These are phyloP conservation scores for Pezicula neosporulosa DNA, from an alignment of 2,329 filamentous ascomycete genomes.

Conservation along the genomic window DNA sequence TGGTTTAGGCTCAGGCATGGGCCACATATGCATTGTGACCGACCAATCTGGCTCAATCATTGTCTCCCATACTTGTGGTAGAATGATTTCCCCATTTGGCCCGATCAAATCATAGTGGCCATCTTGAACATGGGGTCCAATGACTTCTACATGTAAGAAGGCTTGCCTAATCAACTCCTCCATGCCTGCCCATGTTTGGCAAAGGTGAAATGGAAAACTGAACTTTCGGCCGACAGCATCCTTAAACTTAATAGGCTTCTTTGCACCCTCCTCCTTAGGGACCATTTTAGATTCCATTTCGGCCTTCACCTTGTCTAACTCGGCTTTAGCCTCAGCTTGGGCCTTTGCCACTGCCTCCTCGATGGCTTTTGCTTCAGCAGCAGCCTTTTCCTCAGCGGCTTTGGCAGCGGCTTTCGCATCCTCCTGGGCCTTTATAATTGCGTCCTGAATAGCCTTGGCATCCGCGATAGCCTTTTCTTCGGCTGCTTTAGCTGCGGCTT, in stretches of 20 bases:
- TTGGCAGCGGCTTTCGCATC: background rate
- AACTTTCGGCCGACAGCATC: constrained; percentile 90
- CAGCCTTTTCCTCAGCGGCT: background rate
- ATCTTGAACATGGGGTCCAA: constrained; percentile 72
- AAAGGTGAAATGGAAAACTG: constrained; percentile 84
- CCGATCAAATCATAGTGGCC: constrained; percentile 80
- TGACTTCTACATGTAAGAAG: constrained; percentile 73
- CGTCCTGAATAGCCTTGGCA: no score
- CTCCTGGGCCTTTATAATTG: no score
- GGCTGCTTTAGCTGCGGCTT: constrained; percentile 4
- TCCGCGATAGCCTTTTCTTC: background rate
- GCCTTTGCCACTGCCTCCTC: constrained; percentile 20
- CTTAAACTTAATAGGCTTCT: constrained; percentile 78
- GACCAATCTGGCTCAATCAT: constrained; percentile 76
- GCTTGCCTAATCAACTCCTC: constrained; percentile 83
- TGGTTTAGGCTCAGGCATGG: constrained; percentile 44
- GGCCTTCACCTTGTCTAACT: constrained; percentile 35
- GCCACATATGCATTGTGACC: constrained; percentile 67
- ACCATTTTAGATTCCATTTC: background rate
- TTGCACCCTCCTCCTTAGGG: constrained; percentile 12
- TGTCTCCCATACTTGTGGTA: constrained; percentile 78
- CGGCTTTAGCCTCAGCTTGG: constrained; percentile 21
- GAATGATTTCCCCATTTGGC: constrained; percentile 77
- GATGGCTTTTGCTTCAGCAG: constrained; percentile 17
- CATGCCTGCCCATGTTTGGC: constrained; percentile 82